Evolutionary conservation across 2,329 filamentous ascomycete species (phyloP).

Genomic region (Arthrinium phaeospermum): DNA sequence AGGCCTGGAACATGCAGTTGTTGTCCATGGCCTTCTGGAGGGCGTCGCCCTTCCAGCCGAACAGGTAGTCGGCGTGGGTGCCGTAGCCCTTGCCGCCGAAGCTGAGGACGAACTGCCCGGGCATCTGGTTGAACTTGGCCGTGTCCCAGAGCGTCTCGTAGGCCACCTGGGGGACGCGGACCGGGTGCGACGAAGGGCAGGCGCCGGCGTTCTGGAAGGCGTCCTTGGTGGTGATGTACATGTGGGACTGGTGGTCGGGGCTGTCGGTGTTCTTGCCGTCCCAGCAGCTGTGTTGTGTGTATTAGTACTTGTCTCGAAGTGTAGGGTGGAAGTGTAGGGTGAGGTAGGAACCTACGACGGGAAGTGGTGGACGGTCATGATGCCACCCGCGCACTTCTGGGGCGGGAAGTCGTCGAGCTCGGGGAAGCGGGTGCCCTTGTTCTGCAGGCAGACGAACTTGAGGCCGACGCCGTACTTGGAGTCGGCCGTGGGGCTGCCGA

Average conservation of each 20-base stretch:
- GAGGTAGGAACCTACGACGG: constrained; percentile 38
- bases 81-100: constrained; percentile 42
- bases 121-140: constrained; percentile 43
- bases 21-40: constrained; percentile 41
- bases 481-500: constrained; percentile 41
- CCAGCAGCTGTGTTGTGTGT: constrained; percentile 55
- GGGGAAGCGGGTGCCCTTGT: constrained; percentile 45
- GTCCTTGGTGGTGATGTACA: constrained; percentile 46
- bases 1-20: constrained; percentile 39
- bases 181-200: constrained; percentile 48
- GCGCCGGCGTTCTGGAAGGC: constrained; percentile 36
- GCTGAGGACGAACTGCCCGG: constrained; percentile 37
- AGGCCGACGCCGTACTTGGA: constrained; percentile 43
- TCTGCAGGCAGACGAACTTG: constrained; percentile 48
- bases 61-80: constrained; percentile 47
- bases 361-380: constrained; percentile 50
- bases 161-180: constrained; percentile 48
- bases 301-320: neutral
- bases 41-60: constrained; percentile 42
- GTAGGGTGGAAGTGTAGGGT: no score
- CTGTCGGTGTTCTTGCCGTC: constrained; percentile 62
- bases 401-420: constrained; percentile 48
- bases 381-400: constrained; percentile 45
- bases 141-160: constrained; percentile 54
- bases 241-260: constrained; percentile 60